phyloP scores from a whole-genome alignment of 1,139 yeast genomes.

The Suhomyces guaymorum region DNA sequence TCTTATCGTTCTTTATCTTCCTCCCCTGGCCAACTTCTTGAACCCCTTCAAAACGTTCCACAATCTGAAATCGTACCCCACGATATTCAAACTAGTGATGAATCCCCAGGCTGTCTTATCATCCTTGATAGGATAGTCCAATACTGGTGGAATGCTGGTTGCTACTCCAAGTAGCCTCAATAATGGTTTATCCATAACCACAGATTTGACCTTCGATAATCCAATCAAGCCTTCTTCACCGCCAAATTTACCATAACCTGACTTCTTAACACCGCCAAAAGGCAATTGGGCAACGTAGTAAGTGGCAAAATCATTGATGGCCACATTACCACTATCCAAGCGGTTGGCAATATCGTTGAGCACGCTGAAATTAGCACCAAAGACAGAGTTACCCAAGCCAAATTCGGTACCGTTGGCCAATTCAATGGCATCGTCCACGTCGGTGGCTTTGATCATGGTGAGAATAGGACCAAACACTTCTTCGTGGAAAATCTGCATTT shows the following conservation, averaged over 20 bases:
- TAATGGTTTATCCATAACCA: constrained; percentile 80
- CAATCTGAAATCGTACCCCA: constrained; percentile 77
- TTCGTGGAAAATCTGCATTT: constrained; percentile 78
- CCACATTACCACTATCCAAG: constrained; percentile 84
- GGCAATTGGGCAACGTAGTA: constrained; percentile 79
- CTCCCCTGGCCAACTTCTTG: constrained; percentile 42
- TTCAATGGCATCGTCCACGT: constrained; percentile 67
- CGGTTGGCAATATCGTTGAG: constrained; percentile 63
- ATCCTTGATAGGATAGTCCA: constrained; percentile 87
- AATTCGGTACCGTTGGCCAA: constrained; percentile 85
- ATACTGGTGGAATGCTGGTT: constrained; percentile 78
- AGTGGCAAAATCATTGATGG: constrained; percentile 96
- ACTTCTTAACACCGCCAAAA: constrained; percentile 89
- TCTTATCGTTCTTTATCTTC: no score
- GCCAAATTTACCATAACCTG: constrained; percentile 96
- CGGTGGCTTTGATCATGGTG: constrained; percentile 70
- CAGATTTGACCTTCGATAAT: constrained; percentile 78
- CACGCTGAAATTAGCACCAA: constrained; percentile 60
- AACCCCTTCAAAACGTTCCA: constrained; percentile 60
- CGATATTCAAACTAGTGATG: constrained; percentile 75
- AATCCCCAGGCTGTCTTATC: constrained; percentile 86
- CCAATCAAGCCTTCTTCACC: constrained; percentile 96
- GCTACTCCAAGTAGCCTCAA: constrained; percentile 59
- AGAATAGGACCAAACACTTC: constrained; percentile 81
- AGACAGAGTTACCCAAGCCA: constrained; percentile 90